These are phyloP conservation scores for Xylaria curta DNA, from an alignment of 495 filamentous ascomycete genomes.

Conservation along the genomic window DNA sequence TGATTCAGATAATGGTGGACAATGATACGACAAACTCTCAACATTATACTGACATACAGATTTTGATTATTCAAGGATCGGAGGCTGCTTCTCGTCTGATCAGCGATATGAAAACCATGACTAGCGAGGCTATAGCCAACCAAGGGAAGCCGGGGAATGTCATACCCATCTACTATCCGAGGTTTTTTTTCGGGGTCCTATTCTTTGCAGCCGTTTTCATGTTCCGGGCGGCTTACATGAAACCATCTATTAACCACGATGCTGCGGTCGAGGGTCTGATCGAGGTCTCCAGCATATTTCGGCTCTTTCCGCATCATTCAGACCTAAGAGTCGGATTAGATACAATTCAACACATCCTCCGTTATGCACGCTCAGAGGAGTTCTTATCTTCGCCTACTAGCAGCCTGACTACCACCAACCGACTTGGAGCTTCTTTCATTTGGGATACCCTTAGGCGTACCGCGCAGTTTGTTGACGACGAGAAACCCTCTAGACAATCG, in stretches of 20 bases:
- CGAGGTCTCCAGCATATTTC: conserved; percentile 7
- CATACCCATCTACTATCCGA: conserved; percentile 5
- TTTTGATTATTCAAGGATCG: conserved; percentile 3
- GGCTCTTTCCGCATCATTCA: neutral
- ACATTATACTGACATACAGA: neutral
- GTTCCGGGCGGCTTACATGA: conserved; percentile 5
- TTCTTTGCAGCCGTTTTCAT: conserved; percentile 21
- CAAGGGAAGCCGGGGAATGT: neutral
- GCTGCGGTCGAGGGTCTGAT: neutral
- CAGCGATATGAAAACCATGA: conserved; percentile 9
- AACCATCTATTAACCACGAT: neutral
- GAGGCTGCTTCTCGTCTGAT: conserved; percentile 9
- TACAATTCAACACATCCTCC: conserved; percentile 12
- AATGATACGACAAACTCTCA: neutral
- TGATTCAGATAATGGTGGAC: conserved; percentile 4
- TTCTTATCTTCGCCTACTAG: conserved; percentile 7
- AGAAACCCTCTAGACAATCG: neutral
- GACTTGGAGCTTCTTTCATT: conserved; percentile 15
- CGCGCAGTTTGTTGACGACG: neutral
- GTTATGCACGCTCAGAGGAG: conserved; percentile 1
- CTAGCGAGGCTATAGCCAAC: neutral
- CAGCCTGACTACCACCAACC: neutral
- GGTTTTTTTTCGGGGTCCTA: conserved; percentile 10
- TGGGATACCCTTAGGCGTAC: conserved; percentile 9
- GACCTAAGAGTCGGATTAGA: neutral